A percentile compares a stretch with the other conserved stretches of the same genome.
phyloP scores from a whole-genome alignment of 2,329 filamentous ascomycete species.

The Cladosporium sp. region DNA sequence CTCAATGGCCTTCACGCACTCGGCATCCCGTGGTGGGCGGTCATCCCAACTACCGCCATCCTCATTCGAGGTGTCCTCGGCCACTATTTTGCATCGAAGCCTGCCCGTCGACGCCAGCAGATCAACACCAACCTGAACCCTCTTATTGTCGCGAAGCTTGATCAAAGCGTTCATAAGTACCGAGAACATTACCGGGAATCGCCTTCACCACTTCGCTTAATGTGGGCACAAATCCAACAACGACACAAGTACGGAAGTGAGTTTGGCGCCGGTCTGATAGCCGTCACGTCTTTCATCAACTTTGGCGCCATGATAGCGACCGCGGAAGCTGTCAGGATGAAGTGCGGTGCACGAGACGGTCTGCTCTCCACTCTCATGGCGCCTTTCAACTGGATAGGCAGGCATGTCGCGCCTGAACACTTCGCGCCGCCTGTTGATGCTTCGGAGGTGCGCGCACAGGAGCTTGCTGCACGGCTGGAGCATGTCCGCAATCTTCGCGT shows the following conservation, averaged over 20 bases:
- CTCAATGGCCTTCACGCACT: constrained; percentile 25
- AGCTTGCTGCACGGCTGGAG: background rate
- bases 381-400: constrained; percentile 12
- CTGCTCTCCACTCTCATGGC: constrained; percentile 21
- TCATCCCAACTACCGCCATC: constrained; percentile 26
- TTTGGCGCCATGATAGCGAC: constrained; percentile 25
- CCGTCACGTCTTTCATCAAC: constrained; percentile 15
- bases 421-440: background rate
- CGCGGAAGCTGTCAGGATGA: constrained; percentile 26
- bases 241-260: constrained; percentile 8
- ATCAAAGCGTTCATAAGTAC: background rate
- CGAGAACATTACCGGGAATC: too few relatives aligned
- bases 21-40: constrained; percentile 31
- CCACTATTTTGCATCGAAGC: constrained; percentile 22
- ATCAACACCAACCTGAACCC: constrained; percentile 19
- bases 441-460: background rate
- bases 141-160: constrained; percentile 10
- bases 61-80: constrained; percentile 26
- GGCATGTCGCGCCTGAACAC: background rate
- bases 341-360: constrained; percentile 24
- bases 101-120: constrained; percentile 18
- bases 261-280: constrained; percentile 16
- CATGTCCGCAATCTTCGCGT: background rate
- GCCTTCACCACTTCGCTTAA: too few relatives aligned
- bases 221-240: too few relatives aligned